These are phyloP conservation scores for Amorphotheca resinae DNA, from an alignment of 495 filamentous ascomycete genomes.

Conservation along the genomic window DNA sequence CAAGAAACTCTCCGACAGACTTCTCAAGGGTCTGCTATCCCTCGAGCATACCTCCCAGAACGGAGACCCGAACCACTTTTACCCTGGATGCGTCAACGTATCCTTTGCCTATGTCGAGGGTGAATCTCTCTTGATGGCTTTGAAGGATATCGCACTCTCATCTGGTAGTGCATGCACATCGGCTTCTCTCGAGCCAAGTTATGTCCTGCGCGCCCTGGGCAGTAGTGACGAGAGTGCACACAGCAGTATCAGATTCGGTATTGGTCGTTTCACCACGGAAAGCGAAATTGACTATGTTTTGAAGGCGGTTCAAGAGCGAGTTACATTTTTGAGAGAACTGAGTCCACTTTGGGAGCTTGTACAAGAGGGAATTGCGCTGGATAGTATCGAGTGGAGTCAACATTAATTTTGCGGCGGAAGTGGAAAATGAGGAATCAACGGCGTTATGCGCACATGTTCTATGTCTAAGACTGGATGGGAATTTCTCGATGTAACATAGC, in stretches of 20 bases:
- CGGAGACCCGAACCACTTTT: slow-evolving; percentile 69
- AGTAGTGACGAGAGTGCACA: slow-evolving; percentile 96
- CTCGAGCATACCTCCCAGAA: slow-evolving; percentile 91
- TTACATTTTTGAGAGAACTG: slow-evolving; percentile 85
- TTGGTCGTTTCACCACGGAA: slow-evolving; percentile 93
- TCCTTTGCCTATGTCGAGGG: slow-evolving; percentile 98
- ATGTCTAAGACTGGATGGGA: too few relatives aligned
- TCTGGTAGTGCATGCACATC: slow-evolving; percentile 97
- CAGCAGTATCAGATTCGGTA: slow-evolving; percentile 94
- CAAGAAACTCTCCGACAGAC: slow-evolving; percentile 64
- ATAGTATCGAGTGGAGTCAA: slow-evolving; percentile 96
- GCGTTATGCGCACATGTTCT: too few relatives aligned
- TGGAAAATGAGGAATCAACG: slow-evolving; percentile 3
- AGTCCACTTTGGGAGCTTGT: slow-evolving; percentile 97
- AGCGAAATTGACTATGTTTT: slow-evolving; percentile 94
- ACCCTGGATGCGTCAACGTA: slow-evolving; percentile 95
- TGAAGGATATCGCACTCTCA: slow-evolving; percentile 95
- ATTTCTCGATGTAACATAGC: slow-evolving; percentile 5
- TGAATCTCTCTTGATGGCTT: slow-evolving; percentile 92
- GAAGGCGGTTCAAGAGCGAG: slow-evolving; percentile 82
- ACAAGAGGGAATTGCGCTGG: slow-evolving; percentile 89
- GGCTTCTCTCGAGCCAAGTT: slow-evolving; percentile 89
- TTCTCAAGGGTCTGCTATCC: slow-evolving; percentile 66
- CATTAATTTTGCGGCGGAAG: slow-evolving; percentile 41
- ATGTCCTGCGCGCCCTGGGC: slow-evolving; percentile 85